These are phyloP conservation scores for Saccharum officinarum DNA, from an alignment of 176 grass and related monocot genomes.

Conservation along the genomic window DNA sequence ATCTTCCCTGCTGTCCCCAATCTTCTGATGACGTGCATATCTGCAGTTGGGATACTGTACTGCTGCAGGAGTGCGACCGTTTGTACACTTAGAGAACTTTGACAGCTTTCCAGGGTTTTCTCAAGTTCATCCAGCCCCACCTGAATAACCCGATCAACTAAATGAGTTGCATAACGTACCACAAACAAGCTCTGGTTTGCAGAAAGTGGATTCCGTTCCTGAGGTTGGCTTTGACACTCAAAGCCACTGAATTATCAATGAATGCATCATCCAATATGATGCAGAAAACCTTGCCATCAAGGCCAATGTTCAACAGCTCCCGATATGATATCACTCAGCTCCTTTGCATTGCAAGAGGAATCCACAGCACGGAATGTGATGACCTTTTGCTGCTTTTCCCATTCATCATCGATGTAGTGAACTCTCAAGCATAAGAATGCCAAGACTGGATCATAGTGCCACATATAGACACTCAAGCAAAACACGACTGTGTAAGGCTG, in stretches of 20 bases:
- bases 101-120: conserved; percentile 28
- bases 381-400: conserved; percentile 23
- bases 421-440: conserved; percentile 31
- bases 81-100: not conserved
- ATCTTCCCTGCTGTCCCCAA: conserved; percentile 2
- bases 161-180: conserved; percentile 29
- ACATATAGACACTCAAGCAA: conserved; percentile 40
- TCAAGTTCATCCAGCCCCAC: conserved; percentile 37
- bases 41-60: conserved; percentile 32
- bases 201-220: conserved; percentile 1
- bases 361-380: not conserved
- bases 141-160: conserved; percentile 43
- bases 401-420: conserved; percentile 36
- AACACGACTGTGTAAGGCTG: conserved; percentile 7
- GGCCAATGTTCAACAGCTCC: conserved; percentile 24
- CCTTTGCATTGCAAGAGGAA: conserved; percentile 19
- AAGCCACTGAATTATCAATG: conserved; percentile 33
- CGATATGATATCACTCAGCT: conserved; percentile 26
- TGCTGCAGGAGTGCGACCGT: not conserved
- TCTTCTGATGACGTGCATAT: conserved; percentile 19
- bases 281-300: conserved; percentile 37
- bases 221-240: not conserved
- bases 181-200: conserved; percentile 39
- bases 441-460: conserved; percentile 23
- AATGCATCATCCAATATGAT: conserved; percentile 36